Base-by-base conservation (phyloP, 78 protist genomes). In the Monosiga brevicollis region DNA sequence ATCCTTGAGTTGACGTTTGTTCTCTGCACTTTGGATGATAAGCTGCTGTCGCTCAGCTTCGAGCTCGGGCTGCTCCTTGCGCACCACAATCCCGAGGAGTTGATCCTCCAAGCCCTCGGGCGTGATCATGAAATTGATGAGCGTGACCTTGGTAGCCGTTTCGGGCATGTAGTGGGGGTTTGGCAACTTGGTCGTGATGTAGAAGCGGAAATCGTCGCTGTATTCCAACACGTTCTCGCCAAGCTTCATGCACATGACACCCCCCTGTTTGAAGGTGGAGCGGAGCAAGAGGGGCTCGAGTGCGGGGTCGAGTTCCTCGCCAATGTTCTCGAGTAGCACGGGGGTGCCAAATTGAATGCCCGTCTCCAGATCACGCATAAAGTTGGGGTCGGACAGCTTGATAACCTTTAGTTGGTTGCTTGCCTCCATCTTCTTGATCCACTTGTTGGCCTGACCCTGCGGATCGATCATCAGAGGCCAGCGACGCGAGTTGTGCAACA, bases 391-490 rank as follows among this genome's bases (percentile, higher is more conserved):
- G 6, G 87, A 3, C 36, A 82, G 84, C 83, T 90, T 91, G 80
- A 88, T 11, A 39, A 84, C 86, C 26, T 87, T 85, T 34, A 95
- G 49, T 20, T n/a, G 76, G 84, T 76, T 41, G 39, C 71, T 80
- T 36, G 55, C 83, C 80, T 90, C 87, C 87, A 85, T 84, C 62
- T 73, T 84, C 41, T 73, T 34, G 78, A 90, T 41, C 95, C 95
- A 94, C 77, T 75, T 87, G 80, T 90, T 91, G 34, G 93, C 95
- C 83, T 93, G 95, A 39, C 92, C 94, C 78, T 90, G 94, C n/a
- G 95, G 95, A 43, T 93, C 95, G 78, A 95, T 88, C 88, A 91
- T 42, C 36, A 95, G 90, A 39, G 96, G 94, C 95, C 95, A 95
- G 24, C 95, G 86, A 0, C 88, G 81, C 2, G 92, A 79, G 34